Percentiles rank a stretch among this genome's conserved stretches.
Evolutionary conservation across 2,329 filamentous ascomycete genomes (phyloP).

Genomic region (Tetracladium maxilliforme): DNA sequence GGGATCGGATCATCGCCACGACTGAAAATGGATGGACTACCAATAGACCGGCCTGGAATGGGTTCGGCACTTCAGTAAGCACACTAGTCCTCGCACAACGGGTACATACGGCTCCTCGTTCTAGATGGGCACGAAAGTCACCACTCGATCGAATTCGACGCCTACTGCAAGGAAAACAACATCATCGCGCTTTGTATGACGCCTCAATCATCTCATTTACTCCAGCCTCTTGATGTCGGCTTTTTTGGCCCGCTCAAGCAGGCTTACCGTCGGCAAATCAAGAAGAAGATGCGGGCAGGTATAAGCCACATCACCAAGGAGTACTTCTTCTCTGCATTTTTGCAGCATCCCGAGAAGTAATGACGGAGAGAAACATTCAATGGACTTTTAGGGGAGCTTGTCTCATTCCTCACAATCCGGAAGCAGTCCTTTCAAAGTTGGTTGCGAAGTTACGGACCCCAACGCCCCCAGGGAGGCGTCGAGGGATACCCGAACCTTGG

Average conservation of each 20-base stretch:
- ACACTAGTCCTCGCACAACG: constrained; percentile 8
- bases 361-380: constrained; percentile 12
- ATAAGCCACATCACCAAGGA: constrained; percentile 12
- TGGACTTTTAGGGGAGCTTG: constrained; percentile 12
- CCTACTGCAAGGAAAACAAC: constrained; percentile 13
- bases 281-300: constrained; percentile 6
- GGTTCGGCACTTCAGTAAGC: constrained; percentile 15
- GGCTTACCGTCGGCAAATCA: constrained; percentile 11
- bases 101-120: constrained; percentile 15
- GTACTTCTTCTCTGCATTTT: constrained; percentile 10
- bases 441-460: too few relatives aligned
- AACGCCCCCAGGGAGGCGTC: constrained; percentile 1
- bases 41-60: constrained; percentile 13
- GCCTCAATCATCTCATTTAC: constrained; percentile 15
- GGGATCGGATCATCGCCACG: constrained; percentile 9
- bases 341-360: constrained; percentile 7
- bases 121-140: constrained; percentile 18
- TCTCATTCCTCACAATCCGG: constrained; percentile 13
- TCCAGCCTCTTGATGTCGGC: constrained; percentile 19
- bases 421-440: constrained; percentile 13
- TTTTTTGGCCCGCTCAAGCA: constrained; percentile 15
- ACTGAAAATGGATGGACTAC: constrained; percentile 15
- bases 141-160: constrained; percentile 14
- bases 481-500: constrained; percentile 1
- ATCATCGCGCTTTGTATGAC: constrained; percentile 18